A percentile compares a stretch with the other conserved stretches of the same genome.
Evolutionary conservation across 2,329 filamentous ascomycete species (phyloP).

Genomic region (Didymellaceae sp.): DNA sequence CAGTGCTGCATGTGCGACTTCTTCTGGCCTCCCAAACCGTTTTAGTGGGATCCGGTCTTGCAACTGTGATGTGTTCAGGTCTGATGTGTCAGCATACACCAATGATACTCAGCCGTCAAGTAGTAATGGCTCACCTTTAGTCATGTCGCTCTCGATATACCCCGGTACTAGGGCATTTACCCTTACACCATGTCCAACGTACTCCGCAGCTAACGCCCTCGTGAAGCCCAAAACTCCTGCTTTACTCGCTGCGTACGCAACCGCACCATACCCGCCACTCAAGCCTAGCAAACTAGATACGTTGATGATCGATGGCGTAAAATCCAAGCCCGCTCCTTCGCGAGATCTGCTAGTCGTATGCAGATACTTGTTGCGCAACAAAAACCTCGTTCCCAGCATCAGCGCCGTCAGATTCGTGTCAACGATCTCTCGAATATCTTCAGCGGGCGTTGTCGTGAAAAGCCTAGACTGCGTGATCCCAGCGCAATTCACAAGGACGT

Average conservation of each 20-base stretch:
- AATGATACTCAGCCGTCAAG: too few species aligned
- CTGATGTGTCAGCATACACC: constrained; percentile 43
- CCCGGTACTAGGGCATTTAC: constrained; percentile 84
- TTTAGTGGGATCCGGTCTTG: constrained; percentile 65
- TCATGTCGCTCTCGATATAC: constrained; percentile 85
- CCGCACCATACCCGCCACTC: constrained; percentile 72
- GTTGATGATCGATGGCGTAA: constrained; percentile 72
- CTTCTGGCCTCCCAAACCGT: constrained; percentile 71
- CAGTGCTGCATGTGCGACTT: constrained; percentile 81
- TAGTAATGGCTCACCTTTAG: constrained; percentile 61
- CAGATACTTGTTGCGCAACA: constrained; percentile 48
- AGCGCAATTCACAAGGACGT: constrained; percentile 78
- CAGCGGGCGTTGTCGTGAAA: constrained; percentile 62
- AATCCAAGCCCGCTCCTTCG: constrained; percentile 43
- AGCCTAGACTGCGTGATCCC: constrained; percentile 72
- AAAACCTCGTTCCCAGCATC: constrained; percentile 65
- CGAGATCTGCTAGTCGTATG: constrained; percentile 7
- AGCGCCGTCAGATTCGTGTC: constrained; percentile 74
- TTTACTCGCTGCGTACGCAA: constrained; percentile 80
- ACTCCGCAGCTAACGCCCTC: constrained; percentile 68
- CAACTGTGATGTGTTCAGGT: constrained; percentile 43
- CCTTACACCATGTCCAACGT: constrained; percentile 67
- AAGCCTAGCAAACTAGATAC: constrained; percentile 76
- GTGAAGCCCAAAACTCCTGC: constrained; percentile 78
- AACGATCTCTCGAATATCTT: constrained; percentile 64